Evolutionary conservation across 495 filamentous ascomycete species (phyloP), one percentile per base, ranked within the genome.

Genomic region (Penicillium bovifimosum): DNA sequence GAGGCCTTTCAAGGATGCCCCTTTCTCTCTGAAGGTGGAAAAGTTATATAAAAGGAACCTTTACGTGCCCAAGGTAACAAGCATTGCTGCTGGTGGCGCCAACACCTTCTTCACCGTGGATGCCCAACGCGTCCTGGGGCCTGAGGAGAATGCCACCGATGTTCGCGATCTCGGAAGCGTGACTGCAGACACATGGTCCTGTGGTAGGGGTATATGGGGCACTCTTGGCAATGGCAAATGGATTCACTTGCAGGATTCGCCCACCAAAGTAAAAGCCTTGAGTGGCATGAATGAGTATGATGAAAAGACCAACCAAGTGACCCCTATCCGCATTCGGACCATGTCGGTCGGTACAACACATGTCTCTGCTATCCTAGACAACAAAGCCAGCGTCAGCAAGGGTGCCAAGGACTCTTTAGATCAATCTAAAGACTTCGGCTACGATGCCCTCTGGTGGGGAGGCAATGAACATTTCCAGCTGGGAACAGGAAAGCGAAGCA

Each of bases 381-480:
- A 96, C 61, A 75, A 86, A 17, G 84, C 87, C 2, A 78, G 83
- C 47, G 62, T 90, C 33, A 59, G 55, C 11, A 63, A 74, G 13
- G 76, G 82, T 4, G 70, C 68, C n/a, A 69, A 66, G 13, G 67
- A 68, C 9, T 61, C 73, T 6, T 62, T 70, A 6, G 76, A 72
- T 9, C 76, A 78, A 4, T 74, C 73, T 4, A 80, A 83, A 42
- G 83, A 86, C 53, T 96, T 80, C 76, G 92, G 92, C 44, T 82
- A 83, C 8, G 93, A 97, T 66, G 83, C 87, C 2, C 64, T 96
- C 6, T 95, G 85, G 79, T 98, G 91, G 88, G 93, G 93, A 56
- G 88, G 87, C 33, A 98, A 96, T 60, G 92, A 98, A 71, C 79
- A 82, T 55, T 96, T 87, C 62, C 93, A 98, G 63, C 80, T 98